These are phyloP conservation scores for Neofusicoccum kwambonambiense DNA, from an alignment of 2,329 filamentous ascomycete species.

Conservation along the genomic window DNA sequence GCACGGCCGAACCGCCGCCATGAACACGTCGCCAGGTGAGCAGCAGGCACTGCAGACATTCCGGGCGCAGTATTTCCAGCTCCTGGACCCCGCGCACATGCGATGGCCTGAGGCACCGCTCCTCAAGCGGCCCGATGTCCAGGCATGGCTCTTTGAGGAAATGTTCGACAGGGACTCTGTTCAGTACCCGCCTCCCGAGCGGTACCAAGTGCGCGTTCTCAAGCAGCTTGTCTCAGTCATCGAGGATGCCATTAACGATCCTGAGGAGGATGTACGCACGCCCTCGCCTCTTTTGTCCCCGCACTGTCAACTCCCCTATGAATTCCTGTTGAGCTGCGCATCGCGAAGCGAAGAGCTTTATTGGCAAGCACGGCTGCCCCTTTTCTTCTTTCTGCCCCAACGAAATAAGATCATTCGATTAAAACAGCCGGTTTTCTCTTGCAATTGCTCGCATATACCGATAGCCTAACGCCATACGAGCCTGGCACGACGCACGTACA, in stretches of 20 bases:
- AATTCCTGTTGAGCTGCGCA: background rate
- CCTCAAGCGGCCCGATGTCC: constrained; percentile 61
- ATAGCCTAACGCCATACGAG: background rate
- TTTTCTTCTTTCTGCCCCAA: background rate
- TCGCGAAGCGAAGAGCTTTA: background rate
- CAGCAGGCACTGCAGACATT: constrained; percentile 45
- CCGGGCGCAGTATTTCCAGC: constrained; percentile 75
- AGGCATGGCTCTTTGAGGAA: constrained; percentile 63
- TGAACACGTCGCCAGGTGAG: constrained; percentile 19
- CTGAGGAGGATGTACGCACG: constrained; percentile 79
- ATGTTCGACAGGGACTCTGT: constrained; percentile 64
- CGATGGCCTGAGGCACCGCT: constrained; percentile 61
- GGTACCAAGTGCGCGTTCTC: constrained; percentile 70
- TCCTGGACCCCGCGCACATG: constrained; percentile 61
- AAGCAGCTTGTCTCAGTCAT: constrained; percentile 71
- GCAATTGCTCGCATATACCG: background rate
- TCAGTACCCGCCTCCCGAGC: constrained; percentile 60
- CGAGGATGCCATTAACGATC: constrained; percentile 73
- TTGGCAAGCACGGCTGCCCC: background rate
- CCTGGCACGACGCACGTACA: background rate
- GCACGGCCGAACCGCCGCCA: background rate
- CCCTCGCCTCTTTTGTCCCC: constrained; percentile 22
- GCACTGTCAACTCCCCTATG: background rate
- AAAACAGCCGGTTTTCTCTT: background rate
- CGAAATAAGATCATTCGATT: background rate